Percentiles rank a stretch among this genome's conserved stretches.
Conservation (phyloP, 176 grass and related monocot genomes). For the Oryza glaberrima region DNA sequence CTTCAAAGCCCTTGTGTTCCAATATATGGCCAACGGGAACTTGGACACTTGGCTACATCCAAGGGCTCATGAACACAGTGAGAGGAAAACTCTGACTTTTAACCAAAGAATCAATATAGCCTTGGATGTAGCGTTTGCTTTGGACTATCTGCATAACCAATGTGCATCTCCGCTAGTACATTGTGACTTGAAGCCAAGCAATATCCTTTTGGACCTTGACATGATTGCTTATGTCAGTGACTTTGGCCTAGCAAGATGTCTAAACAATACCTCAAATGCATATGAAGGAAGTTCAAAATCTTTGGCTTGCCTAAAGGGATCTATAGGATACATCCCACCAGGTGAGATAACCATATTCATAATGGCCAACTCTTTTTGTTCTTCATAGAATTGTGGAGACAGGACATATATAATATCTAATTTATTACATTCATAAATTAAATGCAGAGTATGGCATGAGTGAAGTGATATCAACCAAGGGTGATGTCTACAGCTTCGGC, state of each 20-base stretch:
- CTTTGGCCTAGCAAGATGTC: conserved; percentile 49
- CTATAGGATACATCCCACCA: conserved; percentile 59
- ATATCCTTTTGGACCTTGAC: conserved; percentile 52
- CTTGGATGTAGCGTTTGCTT: conserved; percentile 34
- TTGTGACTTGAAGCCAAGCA: conserved; percentile 52
- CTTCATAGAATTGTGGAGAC: not conserved
- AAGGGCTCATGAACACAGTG: not conserved
- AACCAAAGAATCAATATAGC: conserved; percentile 39
- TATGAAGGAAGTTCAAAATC: conserved; percentile 16
- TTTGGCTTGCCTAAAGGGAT: conserved; percentile 41
- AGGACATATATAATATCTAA: not conserved
- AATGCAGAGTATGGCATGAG: conserved; percentile 48
- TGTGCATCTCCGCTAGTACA: conserved; percentile 36
- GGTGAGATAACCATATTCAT: conserved; percentile 14
- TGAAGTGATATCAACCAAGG: conserved; percentile 39
- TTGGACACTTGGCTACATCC: conserved; percentile 63
- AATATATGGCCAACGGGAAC: conserved; percentile 64
- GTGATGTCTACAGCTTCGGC: conserved; percentile 57
- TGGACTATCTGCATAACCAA: conserved; percentile 64
- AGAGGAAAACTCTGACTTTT: conserved; percentile 23
- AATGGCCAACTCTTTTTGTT: not conserved
- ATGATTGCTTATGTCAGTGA: conserved; percentile 39
- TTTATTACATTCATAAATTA: not conserved
- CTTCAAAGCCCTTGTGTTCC: conserved; percentile 67
- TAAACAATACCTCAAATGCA: conserved; percentile 17